phyloP scores from a whole-genome alignment of 768 basidiomycete genomes.

The Suillus paluster region DNA sequence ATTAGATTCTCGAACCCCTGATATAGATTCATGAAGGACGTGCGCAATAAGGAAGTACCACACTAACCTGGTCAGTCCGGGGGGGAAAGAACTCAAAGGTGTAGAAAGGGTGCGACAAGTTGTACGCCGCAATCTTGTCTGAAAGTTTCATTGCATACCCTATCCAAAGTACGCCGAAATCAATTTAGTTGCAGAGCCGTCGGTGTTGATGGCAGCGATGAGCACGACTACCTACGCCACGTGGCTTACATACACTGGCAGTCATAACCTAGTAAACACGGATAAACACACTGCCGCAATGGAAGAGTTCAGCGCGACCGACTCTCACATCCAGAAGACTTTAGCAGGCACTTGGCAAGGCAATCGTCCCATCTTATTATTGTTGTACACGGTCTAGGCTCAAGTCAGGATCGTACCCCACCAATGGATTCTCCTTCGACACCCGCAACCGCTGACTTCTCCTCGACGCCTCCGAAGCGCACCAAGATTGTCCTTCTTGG shows the following conservation, averaged over 20 bases:
- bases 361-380: background rate
- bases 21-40: conserved; percentile 12
- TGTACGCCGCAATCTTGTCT: conserved; percentile 60
- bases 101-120: conserved; percentile 68
- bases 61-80: conserved; percentile 79
- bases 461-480: conserved; percentile 88
- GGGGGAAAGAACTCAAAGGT: conserved; percentile 99
- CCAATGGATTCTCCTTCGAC: conserved; percentile 60
- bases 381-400: conserved; percentile 3
- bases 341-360: background rate
- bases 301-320: background rate
- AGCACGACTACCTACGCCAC: background rate
- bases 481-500: conserved; percentile 96
- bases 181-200: conserved; percentile 5
- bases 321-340: conserved; percentile 10
- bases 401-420: background rate
- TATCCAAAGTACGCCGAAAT: conserved; percentile 3
- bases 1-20: conserved; percentile 93
- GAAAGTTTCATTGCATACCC: conserved; percentile 65
- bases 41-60: background rate
- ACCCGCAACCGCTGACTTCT: conserved; percentile 81
- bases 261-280: conserved; percentile 25
- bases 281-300: conserved; percentile 23
- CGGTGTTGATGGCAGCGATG: background rate
- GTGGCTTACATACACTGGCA: conserved; percentile 2